phyloP scores from a whole-genome alignment of 2,329 filamentous ascomycete species.

The Hymenoscyphus scutula region DNA sequence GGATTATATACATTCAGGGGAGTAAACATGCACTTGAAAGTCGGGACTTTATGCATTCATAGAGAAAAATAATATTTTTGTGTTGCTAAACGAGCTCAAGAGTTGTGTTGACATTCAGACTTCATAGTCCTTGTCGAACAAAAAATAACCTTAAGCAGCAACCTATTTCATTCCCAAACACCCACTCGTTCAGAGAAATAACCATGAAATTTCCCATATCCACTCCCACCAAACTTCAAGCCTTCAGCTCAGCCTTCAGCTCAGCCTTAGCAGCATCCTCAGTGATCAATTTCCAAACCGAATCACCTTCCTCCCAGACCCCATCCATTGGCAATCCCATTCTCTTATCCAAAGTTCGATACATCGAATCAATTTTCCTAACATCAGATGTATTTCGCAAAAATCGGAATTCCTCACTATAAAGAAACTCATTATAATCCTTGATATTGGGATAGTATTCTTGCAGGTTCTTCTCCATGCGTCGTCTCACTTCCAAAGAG shows the following conservation, averaged over 20 bases:
- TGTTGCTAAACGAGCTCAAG: too few species aligned
- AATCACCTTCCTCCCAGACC: constrained; percentile 43
- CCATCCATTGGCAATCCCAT: constrained; percentile 32
- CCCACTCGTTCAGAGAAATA: too few species aligned
- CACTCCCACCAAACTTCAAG: neutral
- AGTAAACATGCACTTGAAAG: too few species aligned
- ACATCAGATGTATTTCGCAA: constrained; percentile 42
- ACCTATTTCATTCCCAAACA: too few species aligned
- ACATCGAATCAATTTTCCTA: constrained; percentile 45
- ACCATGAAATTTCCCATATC: neutral
- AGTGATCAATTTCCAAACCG: constrained; percentile 31
- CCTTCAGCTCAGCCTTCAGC: neutral
- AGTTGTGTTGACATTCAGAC: too few species aligned
- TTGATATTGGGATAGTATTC: constrained; percentile 18
- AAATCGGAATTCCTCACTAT: constrained; percentile 40
- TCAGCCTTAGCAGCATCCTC: constrained; percentile 14
- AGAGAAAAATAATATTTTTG: too few species aligned
- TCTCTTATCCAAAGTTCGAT: constrained; percentile 41
- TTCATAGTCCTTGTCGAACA: too few species aligned
- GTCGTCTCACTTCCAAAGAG: constrained; percentile 16
- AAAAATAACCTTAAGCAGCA: too few species aligned
- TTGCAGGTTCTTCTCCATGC: constrained; percentile 15
- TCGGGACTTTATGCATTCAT: too few species aligned
- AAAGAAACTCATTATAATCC: constrained; percentile 17
- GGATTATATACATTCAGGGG: too few species aligned